Percentiles rank a stretch among this genome's conserved stretches.
These are phyloP conservation scores for Sambucus nigra DNA, from an alignment of 129 eudicot genomes.

Conservation along the genomic window DNA sequence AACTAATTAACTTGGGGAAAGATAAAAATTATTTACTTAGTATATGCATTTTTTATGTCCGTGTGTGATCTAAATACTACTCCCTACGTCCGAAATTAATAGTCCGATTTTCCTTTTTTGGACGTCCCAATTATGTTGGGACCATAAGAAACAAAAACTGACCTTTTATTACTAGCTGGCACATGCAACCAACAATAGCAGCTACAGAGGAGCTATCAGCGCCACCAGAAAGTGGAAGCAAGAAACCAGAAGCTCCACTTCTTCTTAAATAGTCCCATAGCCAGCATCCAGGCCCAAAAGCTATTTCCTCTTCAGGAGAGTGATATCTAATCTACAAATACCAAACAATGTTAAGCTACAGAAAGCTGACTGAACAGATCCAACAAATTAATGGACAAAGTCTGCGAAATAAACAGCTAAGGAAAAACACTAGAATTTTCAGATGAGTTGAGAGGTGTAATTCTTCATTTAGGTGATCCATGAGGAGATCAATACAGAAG, in stretches of 20 bases:
- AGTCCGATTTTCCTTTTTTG: too few species aligned
- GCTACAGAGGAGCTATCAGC: conserved; percentile 98
- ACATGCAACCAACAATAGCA: conserved; percentile 98
- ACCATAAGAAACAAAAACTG: neutral
- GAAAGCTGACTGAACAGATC: too few species aligned
- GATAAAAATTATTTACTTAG: too few species aligned
- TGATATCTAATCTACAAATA: conserved; percentile 64
- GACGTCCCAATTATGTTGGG: too few species aligned
- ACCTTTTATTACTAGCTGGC: conserved; percentile 96
- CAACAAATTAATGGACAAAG: neutral
- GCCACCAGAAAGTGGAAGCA: conserved; percentile 99
- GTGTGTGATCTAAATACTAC: too few species aligned
- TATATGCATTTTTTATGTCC: too few species aligned
- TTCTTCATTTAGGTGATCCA: too few species aligned
- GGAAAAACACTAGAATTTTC: neutral
- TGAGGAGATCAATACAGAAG: too few species aligned
- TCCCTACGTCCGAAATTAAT: too few species aligned
- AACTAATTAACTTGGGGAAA: too few species aligned
- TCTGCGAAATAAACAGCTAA: too few species aligned
- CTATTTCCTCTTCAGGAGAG: conserved; percentile 90
- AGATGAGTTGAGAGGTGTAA: neutral
- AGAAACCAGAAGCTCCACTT: conserved; percentile 96
- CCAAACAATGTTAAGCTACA: conserved; percentile 1
- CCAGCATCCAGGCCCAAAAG: conserved; percentile 97
- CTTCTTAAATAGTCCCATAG: conserved; percentile 95